Evolutionary conservation across 2,329 filamentous ascomycete species (phyloP).

Genomic region (Penicillium glabrum): DNA sequence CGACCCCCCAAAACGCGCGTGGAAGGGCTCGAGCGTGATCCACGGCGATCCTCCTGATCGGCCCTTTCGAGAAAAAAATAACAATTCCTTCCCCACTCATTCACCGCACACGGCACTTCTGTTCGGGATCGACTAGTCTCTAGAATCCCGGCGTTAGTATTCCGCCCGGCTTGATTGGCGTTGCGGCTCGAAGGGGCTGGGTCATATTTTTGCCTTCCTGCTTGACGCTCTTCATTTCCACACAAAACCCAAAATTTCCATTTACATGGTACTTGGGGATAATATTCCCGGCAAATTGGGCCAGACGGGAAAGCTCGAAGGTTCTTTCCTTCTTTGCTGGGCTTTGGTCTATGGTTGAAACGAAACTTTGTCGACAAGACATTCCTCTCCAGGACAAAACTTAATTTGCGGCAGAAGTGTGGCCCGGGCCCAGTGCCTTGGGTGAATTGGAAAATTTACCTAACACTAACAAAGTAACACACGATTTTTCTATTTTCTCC

Average conservation of each 20-base stretch:
- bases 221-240: constrained; percentile 13
- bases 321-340: not conserved
- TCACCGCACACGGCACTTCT: constrained; percentile 11
- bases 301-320: not conserved
- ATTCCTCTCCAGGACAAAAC: constrained; percentile 7
- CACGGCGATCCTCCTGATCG: constrained; percentile 16
- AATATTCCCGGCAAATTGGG: not conserved
- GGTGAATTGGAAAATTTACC: not conserved
- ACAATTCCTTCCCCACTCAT: not conserved
- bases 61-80: constrained; percentile 1
- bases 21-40: constrained; percentile 12
- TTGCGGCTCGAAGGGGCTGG: constrained; percentile 2
- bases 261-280: not conserved
- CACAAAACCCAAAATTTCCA: not conserved
- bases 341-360: not conserved
- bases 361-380: constrained; percentile 12
- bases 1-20: not conserved
- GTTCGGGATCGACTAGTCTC: constrained; percentile 17
- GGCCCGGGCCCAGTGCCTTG: not conserved
- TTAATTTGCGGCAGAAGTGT: not conserved
- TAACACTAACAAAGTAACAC: too few relatives aligned
- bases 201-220: not conserved
- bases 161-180: constrained; percentile 11
- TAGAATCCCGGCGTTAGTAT: constrained; percentile 9
- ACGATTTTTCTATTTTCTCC: too few relatives aligned